Evolutionary conservation across 1,284 basidiomycete species (phyloP), one percentile per base, ranked within the genome.

Genomic region (Gomphus bonarii): DNA sequence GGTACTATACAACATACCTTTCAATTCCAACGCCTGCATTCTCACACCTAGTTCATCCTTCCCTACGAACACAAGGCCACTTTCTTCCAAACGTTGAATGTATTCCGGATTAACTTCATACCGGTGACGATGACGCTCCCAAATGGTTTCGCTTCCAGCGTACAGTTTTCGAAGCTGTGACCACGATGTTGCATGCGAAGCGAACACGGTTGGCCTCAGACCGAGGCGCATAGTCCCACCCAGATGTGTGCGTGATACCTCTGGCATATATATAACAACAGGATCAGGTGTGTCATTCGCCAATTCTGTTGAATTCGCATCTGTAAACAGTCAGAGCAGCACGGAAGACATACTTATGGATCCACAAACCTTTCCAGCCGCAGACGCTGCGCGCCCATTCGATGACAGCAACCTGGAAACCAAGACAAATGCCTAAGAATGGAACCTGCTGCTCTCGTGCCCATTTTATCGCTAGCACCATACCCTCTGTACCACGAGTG

Each of bases 151-250:
- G 4, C 79, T 77, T 31, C 85, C 85, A n/a, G 88, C 95, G 66
- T 99, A 99, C 63, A 99, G 73, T 67, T 80, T 79, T 31, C 93
- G 79, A 43, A 82, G 76, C 63, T 82, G 84, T 48, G 83, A 85
- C 79, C 83, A 85, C 50, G 69, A 65, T 62, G 80, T 79, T 71
- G 68, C 74, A 50, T 68, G 68, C 12, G 77, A 69, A 61, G 86
- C 80, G 69, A 99, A 98, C 54, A 97, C 79, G 2, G 95, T 98
- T 5, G 97, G 94, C 20, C 95, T 84, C 53, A 99, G 77, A 22
- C 95, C 95, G 14, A 98, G 81, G 20, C 95, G 86, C 95, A 99
- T 99, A 22, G 95, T 99, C 30, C 95, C 95, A 57, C 95, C 95
- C 80, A 99, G 91, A 64, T 99, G 94, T 7, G 95, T 98, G 68